phyloP scores from a whole-genome alignment of 2,329 filamentous ascomycete genomes.

The Colletotrichum noveboracense region DNA sequence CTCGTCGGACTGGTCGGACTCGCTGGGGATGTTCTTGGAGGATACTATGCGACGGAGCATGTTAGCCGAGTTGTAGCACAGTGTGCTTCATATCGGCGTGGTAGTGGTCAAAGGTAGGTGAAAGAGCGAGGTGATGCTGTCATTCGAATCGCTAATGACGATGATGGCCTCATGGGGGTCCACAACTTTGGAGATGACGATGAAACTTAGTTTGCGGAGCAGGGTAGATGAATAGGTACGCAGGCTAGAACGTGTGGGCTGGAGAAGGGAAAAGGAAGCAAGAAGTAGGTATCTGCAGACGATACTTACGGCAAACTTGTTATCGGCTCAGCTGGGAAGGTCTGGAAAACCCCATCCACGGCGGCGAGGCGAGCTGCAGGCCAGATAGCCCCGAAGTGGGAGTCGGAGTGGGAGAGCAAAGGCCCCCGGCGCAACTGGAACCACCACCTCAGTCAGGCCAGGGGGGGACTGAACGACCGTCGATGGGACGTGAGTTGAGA shows the following conservation, averaged over 20 bases:
- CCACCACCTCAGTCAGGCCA: background rate
- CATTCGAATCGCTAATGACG: slow-evolving; percentile 2
- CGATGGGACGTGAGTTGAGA: background rate
- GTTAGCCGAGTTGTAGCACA: slow-evolving; percentile 9
- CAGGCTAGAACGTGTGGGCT: background rate
- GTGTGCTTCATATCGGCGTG: slow-evolving; percentile 6
- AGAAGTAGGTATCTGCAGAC: background rate
- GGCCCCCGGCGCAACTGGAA: slow-evolving; percentile 13
- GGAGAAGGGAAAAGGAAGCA: background rate
- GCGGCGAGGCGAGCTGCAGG: slow-evolving; percentile 16
- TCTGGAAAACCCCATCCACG: slow-evolving; percentile 9
- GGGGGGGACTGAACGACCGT: background rate
- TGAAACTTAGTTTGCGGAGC: background rate
- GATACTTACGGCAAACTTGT: slow-evolving; percentile 9
- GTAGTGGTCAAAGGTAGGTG: background rate
- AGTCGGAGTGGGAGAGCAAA: slow-evolving; percentile 3
- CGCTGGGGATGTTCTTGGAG: background rate
- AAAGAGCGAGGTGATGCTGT: background rate
- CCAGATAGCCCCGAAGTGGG: slow-evolving; percentile 10
- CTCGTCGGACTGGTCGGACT: slow-evolving; percentile 35
- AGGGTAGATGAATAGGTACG: background rate
- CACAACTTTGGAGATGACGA: background rate
- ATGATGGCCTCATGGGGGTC: background rate
- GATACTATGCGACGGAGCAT: slow-evolving; percentile 21
- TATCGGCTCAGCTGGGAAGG: slow-evolving; percentile 2